Evolutionary conservation across 306 rosid species (phyloP).

Genomic region (Castanopsis chinensis): DNA sequence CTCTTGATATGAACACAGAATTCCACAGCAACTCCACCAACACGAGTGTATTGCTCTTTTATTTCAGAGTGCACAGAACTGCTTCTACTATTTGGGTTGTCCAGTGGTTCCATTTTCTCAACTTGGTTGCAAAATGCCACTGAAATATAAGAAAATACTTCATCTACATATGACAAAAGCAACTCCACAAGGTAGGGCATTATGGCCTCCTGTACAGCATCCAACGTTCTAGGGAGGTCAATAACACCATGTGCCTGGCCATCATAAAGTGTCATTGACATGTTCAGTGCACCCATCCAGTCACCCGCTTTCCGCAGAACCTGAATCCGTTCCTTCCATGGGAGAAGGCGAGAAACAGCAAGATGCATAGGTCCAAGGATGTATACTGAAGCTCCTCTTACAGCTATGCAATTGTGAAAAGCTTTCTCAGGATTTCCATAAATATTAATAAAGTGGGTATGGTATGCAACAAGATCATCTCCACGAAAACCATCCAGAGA

Average conservation of each 20-base stretch:
- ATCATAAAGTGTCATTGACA: conserved; percentile 92
- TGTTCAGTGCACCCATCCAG: conserved; percentile 98
- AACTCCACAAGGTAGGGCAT: conserved; percentile 90
- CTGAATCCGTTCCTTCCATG: conserved; percentile 92
- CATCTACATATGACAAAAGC: conserved; percentile 88
- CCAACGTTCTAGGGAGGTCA: conserved; percentile 93
- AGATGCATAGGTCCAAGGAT: conserved; percentile 83
- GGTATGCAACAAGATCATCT: conserved; percentile 84
- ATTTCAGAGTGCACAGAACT: conserved; percentile 71
- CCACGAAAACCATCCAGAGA: conserved; percentile 61
- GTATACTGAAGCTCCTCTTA: conserved; percentile 93
- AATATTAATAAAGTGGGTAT: conserved; percentile 70
- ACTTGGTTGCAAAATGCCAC: conserved; percentile 92
- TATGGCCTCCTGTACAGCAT: conserved; percentile 84
- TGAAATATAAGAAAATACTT: conserved; percentile 92
- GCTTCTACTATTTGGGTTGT: conserved; percentile 40
- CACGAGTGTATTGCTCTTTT: conserved; percentile 91
- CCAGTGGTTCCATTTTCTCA: conserved; percentile 55
- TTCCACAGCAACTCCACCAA: conserved; percentile 99
- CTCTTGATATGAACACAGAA: conserved; percentile 95
- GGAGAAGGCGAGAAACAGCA: conserved; percentile 84
- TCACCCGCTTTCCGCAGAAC: conserved; percentile 90
- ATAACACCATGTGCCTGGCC: conserved; percentile 93
- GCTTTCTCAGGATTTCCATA: conserved; percentile 95
- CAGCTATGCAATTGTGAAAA: conserved; percentile 78